Evolutionary conservation across 768 basidiomycete species (phyloP).

Genomic region (Boletus rubescentipes): DNA sequence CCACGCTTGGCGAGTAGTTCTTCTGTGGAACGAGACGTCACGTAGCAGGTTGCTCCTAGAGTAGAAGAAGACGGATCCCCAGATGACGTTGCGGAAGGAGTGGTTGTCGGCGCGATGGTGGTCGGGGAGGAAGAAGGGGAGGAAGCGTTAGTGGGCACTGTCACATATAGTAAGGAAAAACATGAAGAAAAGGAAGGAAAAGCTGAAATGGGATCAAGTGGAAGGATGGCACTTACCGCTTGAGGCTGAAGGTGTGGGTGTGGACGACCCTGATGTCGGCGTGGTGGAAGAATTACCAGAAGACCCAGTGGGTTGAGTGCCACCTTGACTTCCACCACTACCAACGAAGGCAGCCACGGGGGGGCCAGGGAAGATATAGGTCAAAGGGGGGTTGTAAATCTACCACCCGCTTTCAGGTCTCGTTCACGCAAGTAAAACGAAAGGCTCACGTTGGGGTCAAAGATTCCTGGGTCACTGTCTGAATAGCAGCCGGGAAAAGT

Average conservation of each 20-base stretch:
- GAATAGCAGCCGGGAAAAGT: slow-evolving; percentile 69
- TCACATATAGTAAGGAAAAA: slow-evolving; percentile 20
- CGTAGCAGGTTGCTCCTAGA: slow-evolving; percentile 16
- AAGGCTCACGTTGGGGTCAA: slow-evolving; percentile 42
- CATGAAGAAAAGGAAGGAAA: background rate
- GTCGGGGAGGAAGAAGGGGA: slow-evolving; percentile 12
- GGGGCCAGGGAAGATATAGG: slow-evolving; percentile 57
- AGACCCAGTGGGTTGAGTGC: slow-evolving; percentile 25
- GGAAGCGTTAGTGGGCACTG: slow-evolving; percentile 26
- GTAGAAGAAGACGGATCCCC: background rate
- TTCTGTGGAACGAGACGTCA: slow-evolving; percentile 16
- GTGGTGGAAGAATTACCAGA: slow-evolving; percentile 14
- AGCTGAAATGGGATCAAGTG: background rate
- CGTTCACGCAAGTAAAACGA: background rate
- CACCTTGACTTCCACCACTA: slow-evolving; percentile 10
- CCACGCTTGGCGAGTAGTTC: slow-evolving; percentile 18
- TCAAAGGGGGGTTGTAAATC: slow-evolving; percentile 32
- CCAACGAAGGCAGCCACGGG: slow-evolving; percentile 43
- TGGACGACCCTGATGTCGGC: slow-evolving; percentile 6
- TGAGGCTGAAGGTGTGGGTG: slow-evolving; percentile 18
- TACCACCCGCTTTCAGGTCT: slow-evolving; percentile 3
- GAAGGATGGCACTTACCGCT: slow-evolving; percentile 15
- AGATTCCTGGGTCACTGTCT: slow-evolving; percentile 69
- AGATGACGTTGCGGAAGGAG: slow-evolving; percentile 9
- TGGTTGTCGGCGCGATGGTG: background rate